Percentiles rank a stretch among this genome's conserved stretches.
phyloP scores from a whole-genome alignment of 169 alveolate genomes.

The Eimeria zaria region DNA sequence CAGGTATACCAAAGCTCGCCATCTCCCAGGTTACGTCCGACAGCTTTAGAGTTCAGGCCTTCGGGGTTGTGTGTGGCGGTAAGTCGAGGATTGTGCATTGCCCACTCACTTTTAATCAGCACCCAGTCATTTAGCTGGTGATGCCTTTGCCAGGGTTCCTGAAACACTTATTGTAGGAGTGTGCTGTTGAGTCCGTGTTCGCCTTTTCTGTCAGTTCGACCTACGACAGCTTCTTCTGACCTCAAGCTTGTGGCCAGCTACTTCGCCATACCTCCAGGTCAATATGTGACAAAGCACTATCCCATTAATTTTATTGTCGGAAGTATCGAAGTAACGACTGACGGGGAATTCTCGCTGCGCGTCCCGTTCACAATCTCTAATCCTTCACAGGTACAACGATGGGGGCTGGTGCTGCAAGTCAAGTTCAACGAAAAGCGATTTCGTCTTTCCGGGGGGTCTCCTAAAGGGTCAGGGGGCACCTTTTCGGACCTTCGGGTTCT shows the following conservation, averaged over 20 bases:
- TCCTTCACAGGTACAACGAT: slow-evolving; percentile 23
- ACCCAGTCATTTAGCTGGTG: not conserved
- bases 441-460: not conserved
- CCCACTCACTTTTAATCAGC: not conserved
- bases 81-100: not conserved
- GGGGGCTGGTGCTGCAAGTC: not conserved
- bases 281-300: slow-evolving; percentile 15
- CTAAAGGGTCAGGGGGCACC: not conserved
- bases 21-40: slow-evolving; percentile 50
- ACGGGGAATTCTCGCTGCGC: slow-evolving; percentile 6
- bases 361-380: not conserved
- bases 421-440: not conserved
- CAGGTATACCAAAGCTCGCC: slow-evolving; percentile 40
- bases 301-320: slow-evolving; percentile 24
- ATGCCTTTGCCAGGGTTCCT: not conserved
- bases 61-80: slow-evolving; percentile 58
- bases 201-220: slow-evolving; percentile 17
- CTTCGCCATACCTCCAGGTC: slow-evolving; percentile 68
- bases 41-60: slow-evolving; percentile 44
- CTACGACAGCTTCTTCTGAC: slow-evolving; percentile 50
- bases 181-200: not conserved
- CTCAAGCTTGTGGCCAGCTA: slow-evolving; percentile 61
- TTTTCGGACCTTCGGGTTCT: not conserved
- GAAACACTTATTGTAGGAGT: no score
- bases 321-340: not conserved